Base-by-base conservation (phyloP, 2,329 filamentous ascomycete species). In the Fusarium anguioides region DNA sequence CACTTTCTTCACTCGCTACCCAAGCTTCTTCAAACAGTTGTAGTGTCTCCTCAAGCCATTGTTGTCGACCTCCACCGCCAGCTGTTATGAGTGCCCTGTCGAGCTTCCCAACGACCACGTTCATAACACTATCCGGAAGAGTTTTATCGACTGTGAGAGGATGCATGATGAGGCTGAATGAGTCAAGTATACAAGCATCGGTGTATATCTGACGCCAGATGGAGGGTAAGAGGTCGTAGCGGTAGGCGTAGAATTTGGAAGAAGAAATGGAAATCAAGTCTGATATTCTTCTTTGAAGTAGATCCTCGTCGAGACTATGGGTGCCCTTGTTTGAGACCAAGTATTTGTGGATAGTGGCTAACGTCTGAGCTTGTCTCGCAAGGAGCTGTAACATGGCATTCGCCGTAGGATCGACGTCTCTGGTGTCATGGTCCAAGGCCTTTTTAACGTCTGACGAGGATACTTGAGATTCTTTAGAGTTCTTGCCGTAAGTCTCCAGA, bases 21-120 rank as follows among this genome's bases (percentile, higher is more conserved):
- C 70, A 77, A 7, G 74, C 67, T 10, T 62, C 58, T 46, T 79
- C 76, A 12, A 87, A 78, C 24, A 81, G 46, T 5, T 77, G 75
- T 23, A 91, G 71, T 0, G 84, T 82, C 39, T 78, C 73, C 56
- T 89, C 83, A 42, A 89, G 82, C 76, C 84, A 87, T 5, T 14
- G 81, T 2, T 74, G 58, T 27, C 75, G 66, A 1, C 84, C 82
- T 2, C 87, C 86, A 0, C 86, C 90, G 2, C 91, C 92, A 0
- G 92, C 87, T 52, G 94, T 85, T 42, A 97, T 92, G 41, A 96
- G 78, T 0, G 91, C 89, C 76, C 89, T 88, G 72, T 97, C 94
- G 3, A 98, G 83, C 2, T 84, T 79, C 51, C 84, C 83, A 31
- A 97, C 85, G 3, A 91, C 81, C 3, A 82, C 76, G 31, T 86